Percentiles rank a stretch among this genome's conserved stretches.
phyloP scores from a whole-genome alignment of 73 alveolate species.

The Tetrahymena thermophila region DNA sequence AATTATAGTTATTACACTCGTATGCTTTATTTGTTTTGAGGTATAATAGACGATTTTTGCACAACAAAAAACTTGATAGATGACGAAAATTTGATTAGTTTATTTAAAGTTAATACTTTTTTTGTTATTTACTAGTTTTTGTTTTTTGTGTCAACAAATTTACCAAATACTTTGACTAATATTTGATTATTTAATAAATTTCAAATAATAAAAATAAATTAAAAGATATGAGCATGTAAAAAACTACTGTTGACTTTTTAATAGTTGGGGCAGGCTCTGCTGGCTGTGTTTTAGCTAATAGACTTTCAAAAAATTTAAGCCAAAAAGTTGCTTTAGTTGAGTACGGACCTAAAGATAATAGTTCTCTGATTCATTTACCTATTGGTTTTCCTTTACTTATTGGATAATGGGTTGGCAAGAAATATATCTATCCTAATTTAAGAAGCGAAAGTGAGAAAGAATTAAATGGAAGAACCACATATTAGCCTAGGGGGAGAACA shows the following conservation, averaged over 20 bases:
- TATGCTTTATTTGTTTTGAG: not conserved
- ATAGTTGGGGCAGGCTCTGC: constrained; percentile 23
- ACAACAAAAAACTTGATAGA: not conserved
- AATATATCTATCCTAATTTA: not conserved
- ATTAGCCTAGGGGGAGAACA: constrained; percentile 3
- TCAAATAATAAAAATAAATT: too few relatives aligned
- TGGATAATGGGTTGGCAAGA: not conserved
- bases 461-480: not conserved
- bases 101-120: too few relatives aligned
- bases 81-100: not conserved
- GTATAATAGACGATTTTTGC: not conserved
- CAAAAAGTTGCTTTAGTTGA: constrained; percentile 7
- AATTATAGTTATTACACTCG: too few relatives aligned
- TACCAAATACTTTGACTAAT: too few relatives aligned
- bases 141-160: not conserved
- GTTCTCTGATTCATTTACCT: not conserved
- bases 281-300: constrained; percentile 5
- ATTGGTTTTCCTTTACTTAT: not conserved
- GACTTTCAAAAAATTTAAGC: not conserved
- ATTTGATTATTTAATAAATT: too few relatives aligned
- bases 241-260: not conserved
- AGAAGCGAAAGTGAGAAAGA: not conserved
- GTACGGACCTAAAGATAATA: constrained; percentile 3
- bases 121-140: too few relatives aligned
- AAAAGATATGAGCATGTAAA: not conserved